Evolutionary conservation across 345 rosid genomes (phyloP).

Genomic region (Carallia pectinifolia): DNA sequence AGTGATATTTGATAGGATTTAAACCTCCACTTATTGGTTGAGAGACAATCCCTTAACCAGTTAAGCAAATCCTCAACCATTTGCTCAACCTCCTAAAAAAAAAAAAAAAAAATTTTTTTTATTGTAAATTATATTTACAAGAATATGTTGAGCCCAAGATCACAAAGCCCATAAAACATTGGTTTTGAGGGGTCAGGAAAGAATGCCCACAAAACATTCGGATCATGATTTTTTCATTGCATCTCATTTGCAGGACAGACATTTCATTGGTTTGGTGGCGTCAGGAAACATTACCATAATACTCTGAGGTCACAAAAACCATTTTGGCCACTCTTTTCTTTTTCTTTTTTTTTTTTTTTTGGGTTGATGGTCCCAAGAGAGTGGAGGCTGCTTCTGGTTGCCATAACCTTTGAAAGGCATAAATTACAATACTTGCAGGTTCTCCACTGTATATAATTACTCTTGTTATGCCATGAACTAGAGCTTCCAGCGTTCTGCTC

Average conservation of each 20-base stretch:
- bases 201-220: constrained; percentile 36
- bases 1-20: too few species aligned
- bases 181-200: too few species aligned
- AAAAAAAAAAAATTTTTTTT: too few species aligned
- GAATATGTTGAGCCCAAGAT: not conserved
- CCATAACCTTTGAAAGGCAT: not conserved
- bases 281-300: constrained; percentile 7
- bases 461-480: too few species aligned
- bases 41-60: too few species aligned
- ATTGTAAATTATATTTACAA: too few species aligned
- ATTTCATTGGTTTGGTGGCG: not conserved
- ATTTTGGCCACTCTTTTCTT: not conserved
- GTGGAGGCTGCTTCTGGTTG: not conserved
- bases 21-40: too few species aligned
- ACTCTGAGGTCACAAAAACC: constrained; percentile 23
- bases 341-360: not conserved
- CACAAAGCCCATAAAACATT: constrained; percentile 34
- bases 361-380: constrained; percentile 3
- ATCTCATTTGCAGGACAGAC: not conserved
- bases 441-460: too few species aligned
- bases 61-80: too few species aligned
- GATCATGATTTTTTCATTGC: constrained; percentile 18
- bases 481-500: not conserved
- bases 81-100: too few species aligned
- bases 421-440: not conserved